These are phyloP conservation scores for Amborella trichopoda DNA, from an alignment of 164 flowering plant genomes.

Conservation along the genomic window DNA sequence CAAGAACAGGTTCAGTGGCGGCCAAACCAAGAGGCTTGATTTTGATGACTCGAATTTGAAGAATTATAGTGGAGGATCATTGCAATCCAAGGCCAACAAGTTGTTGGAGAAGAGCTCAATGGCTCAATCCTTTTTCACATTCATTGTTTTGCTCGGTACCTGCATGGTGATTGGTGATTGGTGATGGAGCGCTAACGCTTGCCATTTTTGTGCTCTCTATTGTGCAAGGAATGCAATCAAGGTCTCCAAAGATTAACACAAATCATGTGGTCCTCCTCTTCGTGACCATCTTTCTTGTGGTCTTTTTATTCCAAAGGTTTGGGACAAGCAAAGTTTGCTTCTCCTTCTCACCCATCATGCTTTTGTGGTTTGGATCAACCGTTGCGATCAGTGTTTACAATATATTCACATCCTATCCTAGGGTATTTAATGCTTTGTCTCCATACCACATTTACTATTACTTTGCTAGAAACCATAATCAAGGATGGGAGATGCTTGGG, in stretches of 20 bases:
- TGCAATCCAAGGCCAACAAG: conserved; percentile 8
- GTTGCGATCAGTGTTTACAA: too few relatives aligned
- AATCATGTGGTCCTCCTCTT: too few relatives aligned
- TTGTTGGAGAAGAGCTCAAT: conserved; percentile 10
- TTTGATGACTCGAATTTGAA: conserved; percentile 4
- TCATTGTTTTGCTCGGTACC: conserved; percentile 18
- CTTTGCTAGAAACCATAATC: too few relatives aligned
- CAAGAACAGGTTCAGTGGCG: background rate
- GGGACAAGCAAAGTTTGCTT: too few relatives aligned
- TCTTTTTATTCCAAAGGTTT: too few relatives aligned
- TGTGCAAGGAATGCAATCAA: conserved; percentile 19
- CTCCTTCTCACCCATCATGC: too few relatives aligned
- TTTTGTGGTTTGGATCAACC: too few relatives aligned
- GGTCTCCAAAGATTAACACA: conserved; percentile 10
- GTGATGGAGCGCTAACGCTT: conserved; percentile 24
- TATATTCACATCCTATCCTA: too few relatives aligned
- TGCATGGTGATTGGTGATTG: conserved; percentile 25
- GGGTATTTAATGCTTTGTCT: too few relatives aligned
- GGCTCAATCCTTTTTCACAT: conserved; percentile 10
- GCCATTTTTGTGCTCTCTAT: conserved; percentile 21
- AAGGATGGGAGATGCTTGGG: too few relatives aligned
- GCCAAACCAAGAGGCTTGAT: conserved; percentile 8
- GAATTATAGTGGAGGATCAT: conserved; percentile 3
- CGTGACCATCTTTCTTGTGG: too few relatives aligned
- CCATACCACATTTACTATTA: too few relatives aligned